Base-by-base conservation (phyloP, 2,329 filamentous ascomycete species). In the Elsinoe batatas region DNA sequence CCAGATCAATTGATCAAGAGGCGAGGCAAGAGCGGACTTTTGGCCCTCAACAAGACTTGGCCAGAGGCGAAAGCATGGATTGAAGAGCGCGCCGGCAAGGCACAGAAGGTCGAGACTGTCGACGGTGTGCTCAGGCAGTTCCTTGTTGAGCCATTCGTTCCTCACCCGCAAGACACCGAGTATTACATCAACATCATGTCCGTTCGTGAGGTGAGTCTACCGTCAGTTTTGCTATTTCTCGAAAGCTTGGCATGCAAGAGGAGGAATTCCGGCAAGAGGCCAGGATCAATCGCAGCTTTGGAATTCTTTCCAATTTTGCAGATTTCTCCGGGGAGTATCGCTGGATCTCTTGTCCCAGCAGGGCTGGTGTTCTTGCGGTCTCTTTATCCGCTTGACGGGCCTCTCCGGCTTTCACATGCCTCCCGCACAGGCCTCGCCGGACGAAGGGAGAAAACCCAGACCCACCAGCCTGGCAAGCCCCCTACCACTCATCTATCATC, bases 161-260 rank as follows among this genome's bases (percentile, higher is more conserved):
- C 91, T 68, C 93, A 98, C 76, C 87, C 91, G 62, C 82, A 90
- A 67, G 86, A 90, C 72, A 96, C 91, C 62, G 93, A 98, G 77
- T 97, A 97, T 80, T 98, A 98, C 78, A 95, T 98, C 80, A 96
- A 96, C 84, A 98, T 98, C 80, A 93, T 96, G 83, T 97, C 93
- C 61, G 91, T 95, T 69, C 88, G 93, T 80, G 93, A 97, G 85
- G 93, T 97, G 84, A 84, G 90, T 84, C 60, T 58, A 56, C 38
- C 44, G 56, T 63, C 60, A 62, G 65, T 37, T 51, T 12, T 12
- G 50, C 20, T 43, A 42, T 53, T 49, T 57, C 54, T 44, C 50
- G 46, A 36, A 40, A 54, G 32, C 44, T 49, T 49, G 44, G 26
- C 44, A 49, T 17, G 37, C 32, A 54, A 37, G 42, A 53, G 43